Evolutionary conservation across 1,139 yeast species (phyloP), one percentile per base, ranked within the genome.

Genomic region (Blastobotrys serpentis): DNA sequence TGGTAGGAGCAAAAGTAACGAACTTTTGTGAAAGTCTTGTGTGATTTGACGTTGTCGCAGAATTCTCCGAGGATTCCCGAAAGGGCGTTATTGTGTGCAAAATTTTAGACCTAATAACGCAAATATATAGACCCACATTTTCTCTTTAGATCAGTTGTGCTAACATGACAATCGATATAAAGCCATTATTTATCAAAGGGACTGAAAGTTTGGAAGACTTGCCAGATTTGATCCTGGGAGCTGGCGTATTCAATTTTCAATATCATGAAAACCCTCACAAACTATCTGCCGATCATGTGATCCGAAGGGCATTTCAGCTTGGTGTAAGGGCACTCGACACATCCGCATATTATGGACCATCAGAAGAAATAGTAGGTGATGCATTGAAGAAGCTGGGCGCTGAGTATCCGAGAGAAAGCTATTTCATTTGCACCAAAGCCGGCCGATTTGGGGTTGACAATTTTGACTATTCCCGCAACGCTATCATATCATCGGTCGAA

Each of bases 331-430:
- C 95, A 1, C 71, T 90, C 38, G 98, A 92, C 63, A 88, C 96
- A 0, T 85, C 96, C 0, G 96, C 97, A 1, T 90, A 87, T 67
- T 90, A 90, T 62, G 98, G 97, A 0, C 89, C 89, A 0, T 86
- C 95, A 3, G 98, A 90, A 62, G 74, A 69, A 29, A 62, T 89
- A 21, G 66, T 87, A 2, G 98, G 98, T 0, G 56, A 72, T 7
- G 92, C 90, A 0, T 68, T 90, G 53, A 59, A 63, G 22, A 55
- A 71, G 7, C 60, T 82, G 34, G 57, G 61, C 4, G 58, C 60
- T 2, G 75, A 76, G 40, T 72, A 75, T 61, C 73, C 80, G 0
- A 75, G 98, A 51, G 82, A 83, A 5, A 62, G 74, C 16, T 85
- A 85, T 64, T 82, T 76, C 56, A 74, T 90, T 30, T 84, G 90